A percentile compares a stretch with the other conserved stretches of the same genome.
phyloP scores from a whole-genome alignment of 2,329 filamentous ascomycete genomes.

The Fusarium drepaniforme region DNA sequence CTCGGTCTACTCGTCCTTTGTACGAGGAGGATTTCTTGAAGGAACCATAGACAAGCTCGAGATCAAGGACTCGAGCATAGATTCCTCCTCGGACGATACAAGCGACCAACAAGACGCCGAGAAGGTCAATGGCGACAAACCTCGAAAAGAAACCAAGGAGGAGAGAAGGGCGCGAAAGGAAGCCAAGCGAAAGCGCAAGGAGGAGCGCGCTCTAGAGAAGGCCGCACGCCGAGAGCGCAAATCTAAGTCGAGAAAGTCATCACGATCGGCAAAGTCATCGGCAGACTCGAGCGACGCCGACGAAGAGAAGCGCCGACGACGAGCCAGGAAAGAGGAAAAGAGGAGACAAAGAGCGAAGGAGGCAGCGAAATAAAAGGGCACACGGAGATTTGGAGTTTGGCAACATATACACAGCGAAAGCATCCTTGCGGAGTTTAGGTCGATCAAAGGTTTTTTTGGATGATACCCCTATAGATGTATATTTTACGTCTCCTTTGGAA shows the following conservation, averaged over 20 bases:
- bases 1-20: conserved; percentile 86
- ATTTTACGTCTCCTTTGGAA: conserved; percentile 69
- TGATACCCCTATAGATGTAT: conserved; percentile 48
- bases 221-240: conserved; percentile 41
- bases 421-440: conserved; percentile 46
- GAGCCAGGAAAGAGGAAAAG: conserved; percentile 58
- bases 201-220: conserved; percentile 40
- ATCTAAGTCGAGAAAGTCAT: conserved; percentile 41
- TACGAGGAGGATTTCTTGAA: conserved; percentile 81
- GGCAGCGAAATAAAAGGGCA: conserved; percentile 24
- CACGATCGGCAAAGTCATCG: conserved; percentile 44
- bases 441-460: conserved; percentile 34
- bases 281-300: conserved; percentile 45
- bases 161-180: conserved; percentile 54
- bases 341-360: conserved; percentile 46
- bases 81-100: conserved; percentile 43
- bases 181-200: conserved; percentile 47
- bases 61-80: conserved; percentile 43
- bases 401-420: conserved; percentile 27
- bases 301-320: conserved; percentile 62
- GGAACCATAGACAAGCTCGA: conserved; percentile 70
- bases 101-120: conserved; percentile 48
- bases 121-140: conserved; percentile 20
- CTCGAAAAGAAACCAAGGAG: conserved; percentile 57
- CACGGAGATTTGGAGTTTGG: conserved; percentile 15